Percentiles rank a stretch among this genome's conserved stretches.
Evolutionary conservation across 768 basidiomycete species (phyloP).

Genomic region (Leucocoprinus sp.): DNA sequence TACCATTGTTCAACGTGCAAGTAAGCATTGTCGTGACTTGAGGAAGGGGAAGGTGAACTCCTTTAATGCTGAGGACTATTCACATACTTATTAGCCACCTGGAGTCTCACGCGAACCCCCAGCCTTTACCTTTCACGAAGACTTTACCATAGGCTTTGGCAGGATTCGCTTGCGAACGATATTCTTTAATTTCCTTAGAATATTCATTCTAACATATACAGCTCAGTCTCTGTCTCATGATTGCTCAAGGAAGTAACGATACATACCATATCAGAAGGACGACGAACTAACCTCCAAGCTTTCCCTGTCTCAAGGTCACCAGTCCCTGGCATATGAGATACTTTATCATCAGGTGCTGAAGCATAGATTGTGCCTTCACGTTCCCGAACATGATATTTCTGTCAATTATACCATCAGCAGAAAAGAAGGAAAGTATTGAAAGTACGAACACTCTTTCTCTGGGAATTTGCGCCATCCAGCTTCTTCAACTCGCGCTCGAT

Average conservation of each 20-base stretch:
- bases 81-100: constrained; percentile 1
- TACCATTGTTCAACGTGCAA: constrained; percentile 92
- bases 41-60: constrained; percentile 72
- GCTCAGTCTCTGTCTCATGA: constrained; percentile 8
- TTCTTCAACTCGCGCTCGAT: constrained; percentile 70
- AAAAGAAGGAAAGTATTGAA: constrained; percentile 6
- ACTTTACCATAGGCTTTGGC: constrained; percentile 87
- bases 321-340: constrained; percentile 62
- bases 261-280: constrained; percentile 91
- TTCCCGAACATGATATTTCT: constrained; percentile 81
- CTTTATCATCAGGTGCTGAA: constrained; percentile 66
- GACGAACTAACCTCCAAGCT: constrained; percentile 82
- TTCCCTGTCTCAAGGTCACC: constrained; percentile 77
- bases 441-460: constrained; percentile 34
- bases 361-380: constrained; percentile 74
- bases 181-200: constrained; percentile 81
- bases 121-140: constrained; percentile 80
- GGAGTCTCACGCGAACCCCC: no score
- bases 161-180: constrained; percentile 63
- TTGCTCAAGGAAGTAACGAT: neutral
- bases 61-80: constrained; percentile 69
- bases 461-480: constrained; percentile 36
- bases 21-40: constrained; percentile 65
- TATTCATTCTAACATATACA: constrained; percentile 69
- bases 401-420: constrained; percentile 16